A percentile compares a stretch with the other conserved stretches of the same genome.
These are phyloP conservation scores for Glonium stellatum DNA, from an alignment of 495 filamentous ascomycete genomes.

Conservation along the genomic window DNA sequence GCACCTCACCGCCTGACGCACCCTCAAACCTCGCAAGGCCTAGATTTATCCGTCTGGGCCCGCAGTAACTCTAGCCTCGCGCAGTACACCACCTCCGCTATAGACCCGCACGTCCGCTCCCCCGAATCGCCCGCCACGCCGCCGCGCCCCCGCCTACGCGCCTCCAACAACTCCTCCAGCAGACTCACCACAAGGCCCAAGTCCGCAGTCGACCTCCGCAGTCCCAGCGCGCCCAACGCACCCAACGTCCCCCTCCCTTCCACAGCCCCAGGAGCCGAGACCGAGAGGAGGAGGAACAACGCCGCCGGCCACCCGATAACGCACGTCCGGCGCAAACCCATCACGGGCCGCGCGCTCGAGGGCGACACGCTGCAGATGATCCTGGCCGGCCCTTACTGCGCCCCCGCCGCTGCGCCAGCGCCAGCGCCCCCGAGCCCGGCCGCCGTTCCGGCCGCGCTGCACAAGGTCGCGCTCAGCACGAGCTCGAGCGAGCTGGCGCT, in stretches of 20 bases:
- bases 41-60: background rate
- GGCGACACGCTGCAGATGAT: slow-evolving; percentile 15
- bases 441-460: background rate
- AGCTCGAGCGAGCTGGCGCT: slow-evolving; percentile 14
- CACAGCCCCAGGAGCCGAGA: background rate
- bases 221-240: background rate
- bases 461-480: background rate
- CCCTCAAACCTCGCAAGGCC: background rate
- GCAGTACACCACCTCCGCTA: slow-evolving; percentile 10
- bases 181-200: background rate
- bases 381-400: slow-evolving; percentile 11
- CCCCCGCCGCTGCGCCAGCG: background rate
- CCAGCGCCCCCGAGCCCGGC: background rate
- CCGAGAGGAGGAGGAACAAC: background rate
- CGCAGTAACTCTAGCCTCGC: slow-evolving; percentile 7
- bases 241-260: background rate
- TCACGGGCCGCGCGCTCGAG: slow-evolving; percentile 12
- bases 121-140: slow-evolving; percentile 3
- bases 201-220: background rate
- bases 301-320: slow-evolving; percentile 4
- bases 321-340: slow-evolving; percentile 2
- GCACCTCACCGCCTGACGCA: slow-evolving; percentile 4
- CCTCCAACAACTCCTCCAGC: background rate
- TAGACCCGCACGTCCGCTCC: slow-evolving; percentile 2
- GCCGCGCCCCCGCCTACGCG: background rate